Percentiles rank a stretch among this genome's conserved stretches.
Conservation (phyloP, 352 stramenopile species). For the Phytopythium kandeliae region DNA sequence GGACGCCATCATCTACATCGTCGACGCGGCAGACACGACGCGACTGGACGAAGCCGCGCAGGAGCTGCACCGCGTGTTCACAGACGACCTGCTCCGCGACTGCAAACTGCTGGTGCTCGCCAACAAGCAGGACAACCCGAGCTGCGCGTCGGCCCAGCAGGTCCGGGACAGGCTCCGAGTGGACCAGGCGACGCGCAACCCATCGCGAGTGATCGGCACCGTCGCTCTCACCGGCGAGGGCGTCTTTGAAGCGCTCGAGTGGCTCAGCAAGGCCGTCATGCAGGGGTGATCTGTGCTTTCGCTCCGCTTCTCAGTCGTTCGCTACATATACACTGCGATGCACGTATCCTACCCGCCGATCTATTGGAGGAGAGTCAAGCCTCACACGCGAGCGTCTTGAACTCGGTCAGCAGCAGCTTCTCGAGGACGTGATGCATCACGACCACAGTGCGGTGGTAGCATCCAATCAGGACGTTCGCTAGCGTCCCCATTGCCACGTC, state of each 20-base stretch:
- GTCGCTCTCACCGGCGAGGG: constrained; percentile 27
- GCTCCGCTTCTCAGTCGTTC: too few species aligned
- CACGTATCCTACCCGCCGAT: too few species aligned
- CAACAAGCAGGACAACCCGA: constrained; percentile 38
- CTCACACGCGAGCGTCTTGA: constrained; percentile 5
- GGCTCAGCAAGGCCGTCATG: constrained; percentile 29
- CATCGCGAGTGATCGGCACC: constrained; percentile 19
- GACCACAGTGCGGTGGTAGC: constrained; percentile 22
- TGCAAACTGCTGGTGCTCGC: constrained; percentile 33
- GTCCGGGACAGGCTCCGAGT: constrained; percentile 25
- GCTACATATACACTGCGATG: too few species aligned
- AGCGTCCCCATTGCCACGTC: constrained; percentile 19
- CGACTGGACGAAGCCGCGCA: constrained; percentile 39
- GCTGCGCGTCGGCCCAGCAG: constrained; percentile 21
- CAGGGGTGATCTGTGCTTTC: constrained; percentile 11
- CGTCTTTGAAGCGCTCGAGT: constrained; percentile 37
- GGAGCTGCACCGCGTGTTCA: constrained; percentile 36
- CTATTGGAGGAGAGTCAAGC: neutral
- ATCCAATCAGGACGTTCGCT: constrained; percentile 22
- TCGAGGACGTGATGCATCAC: constrained; percentile 26
- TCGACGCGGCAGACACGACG: constrained; percentile 53
- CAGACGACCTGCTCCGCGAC: constrained; percentile 27
- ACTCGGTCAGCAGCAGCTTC: constrained; percentile 21
- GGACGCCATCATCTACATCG: constrained; percentile 80
- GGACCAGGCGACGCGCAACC: constrained; percentile 24